Evolutionary conservation across 768 basidiomycete species (phyloP), one percentile per base, ranked within the genome.

Genomic region (Pleurotus tuber-regium): DNA sequence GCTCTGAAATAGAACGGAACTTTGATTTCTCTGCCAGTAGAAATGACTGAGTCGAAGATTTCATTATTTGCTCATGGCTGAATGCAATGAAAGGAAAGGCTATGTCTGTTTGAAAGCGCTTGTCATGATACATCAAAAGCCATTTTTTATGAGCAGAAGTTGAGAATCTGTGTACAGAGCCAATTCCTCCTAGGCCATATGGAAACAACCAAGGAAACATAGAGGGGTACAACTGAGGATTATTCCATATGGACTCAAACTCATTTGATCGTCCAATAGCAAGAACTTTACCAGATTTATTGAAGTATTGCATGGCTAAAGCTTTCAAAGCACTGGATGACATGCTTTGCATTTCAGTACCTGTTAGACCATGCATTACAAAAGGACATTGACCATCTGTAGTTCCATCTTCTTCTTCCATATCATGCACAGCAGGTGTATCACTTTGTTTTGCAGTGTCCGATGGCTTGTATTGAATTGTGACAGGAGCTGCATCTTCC

Each of bases 181-280:
- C 66, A 21, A 68, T 58, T 4, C 64, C 59, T 14, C 69, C 69
- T n/a, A 58, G 24, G 0, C 74, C 72, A 61, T 73, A 75, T 6
- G 69, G 73, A 63, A 70, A 76, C 1, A 76, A 44, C 66, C 67
- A 69, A 1, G 65, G 69, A 56, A 69, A 62, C 60, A 66, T 69
- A 28, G 54, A 54, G 1, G 66, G 66, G 55, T 64, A 69, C 14
- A 68, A 44, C 11, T 55, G 33, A 9, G 62, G 58, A 53, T 71
- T 71, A 16, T 60, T 44, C 25, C 49, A 61, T 2, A 61, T 49
- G 24, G 61, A 60, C 36, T 64, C 54, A 4, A 62, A 57, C 2
- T 52, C 12, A 1, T 36, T 18, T 1, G 24, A 35, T 40, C 61
- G 60, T 7, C 62, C 66, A 23, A 64, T 55, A 0, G 35, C 61